phyloP scores from a whole-genome alignment of 345 rosid species.

The Cochlearia excelsa region DNA sequence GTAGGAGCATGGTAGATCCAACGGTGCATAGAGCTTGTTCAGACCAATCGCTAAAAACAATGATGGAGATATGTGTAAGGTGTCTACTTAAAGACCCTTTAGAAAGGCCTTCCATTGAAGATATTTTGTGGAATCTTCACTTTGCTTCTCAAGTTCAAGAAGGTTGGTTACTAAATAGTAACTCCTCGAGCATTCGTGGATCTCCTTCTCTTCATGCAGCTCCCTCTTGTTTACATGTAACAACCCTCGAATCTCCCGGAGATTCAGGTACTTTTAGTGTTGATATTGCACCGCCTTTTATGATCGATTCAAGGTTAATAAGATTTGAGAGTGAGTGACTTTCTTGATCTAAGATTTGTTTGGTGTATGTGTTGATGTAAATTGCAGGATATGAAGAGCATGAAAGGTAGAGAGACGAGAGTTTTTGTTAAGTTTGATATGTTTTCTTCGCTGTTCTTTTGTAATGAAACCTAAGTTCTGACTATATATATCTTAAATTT shows the following conservation, averaged over 20 bases:
- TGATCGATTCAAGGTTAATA: background rate
- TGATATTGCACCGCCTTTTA: background rate
- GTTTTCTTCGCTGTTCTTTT: conserved; percentile 9
- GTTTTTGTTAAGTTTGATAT: conserved; percentile 18
- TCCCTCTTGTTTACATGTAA: conserved; percentile 33
- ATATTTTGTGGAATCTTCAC: conserved; percentile 91
- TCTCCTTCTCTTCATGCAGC: conserved; percentile 32
- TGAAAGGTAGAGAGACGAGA: conserved; percentile 31
- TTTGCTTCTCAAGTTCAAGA: conserved; percentile 84
- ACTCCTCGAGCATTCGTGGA: conserved; percentile 28
- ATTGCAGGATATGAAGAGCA: conserved; percentile 37
- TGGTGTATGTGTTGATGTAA: conserved; percentile 11
- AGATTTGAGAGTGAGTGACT: background rate
- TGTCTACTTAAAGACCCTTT: conserved; percentile 60
- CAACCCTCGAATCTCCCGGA: conserved; percentile 36
- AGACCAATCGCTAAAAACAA: conserved; percentile 74
- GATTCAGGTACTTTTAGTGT: conserved; percentile 27
- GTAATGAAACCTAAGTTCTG: conserved; percentile 16
- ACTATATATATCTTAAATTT: background rate
- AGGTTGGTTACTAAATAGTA: conserved; percentile 38
- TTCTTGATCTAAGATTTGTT: conserved; percentile 15
- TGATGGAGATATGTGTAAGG: conserved; percentile 71
- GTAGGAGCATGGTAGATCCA: conserved; percentile 65
- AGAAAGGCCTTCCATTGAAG: conserved; percentile 82
- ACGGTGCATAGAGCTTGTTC: conserved; percentile 53